A percentile compares a stretch with the other conserved stretches of the same genome.
Evolutionary conservation across 1,139 yeast genomes (phyloP).

Genomic region (Nakaseomyces delphensis): DNA sequence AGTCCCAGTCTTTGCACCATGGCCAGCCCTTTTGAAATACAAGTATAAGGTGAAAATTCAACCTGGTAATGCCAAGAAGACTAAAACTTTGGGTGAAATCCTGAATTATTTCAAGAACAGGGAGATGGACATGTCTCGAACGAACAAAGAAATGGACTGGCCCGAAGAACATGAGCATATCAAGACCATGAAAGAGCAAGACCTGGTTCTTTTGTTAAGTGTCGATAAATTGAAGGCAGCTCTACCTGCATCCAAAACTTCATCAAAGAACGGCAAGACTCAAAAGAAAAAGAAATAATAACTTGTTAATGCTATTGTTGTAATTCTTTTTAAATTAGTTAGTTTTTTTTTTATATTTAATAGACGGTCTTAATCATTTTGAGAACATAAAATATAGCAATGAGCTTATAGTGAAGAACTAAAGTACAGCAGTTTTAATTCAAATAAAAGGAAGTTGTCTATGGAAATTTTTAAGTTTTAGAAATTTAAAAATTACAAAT

Average conservation of each 20-base stretch:
- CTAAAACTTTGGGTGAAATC: conserved; percentile 70
- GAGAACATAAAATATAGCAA: too few relatives aligned
- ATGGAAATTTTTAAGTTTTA: too few relatives aligned
- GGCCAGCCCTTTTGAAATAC: conserved; percentile 66
- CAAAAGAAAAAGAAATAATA: conserved; percentile 4
- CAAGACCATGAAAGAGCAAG: conserved; percentile 48
- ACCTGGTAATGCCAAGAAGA: conserved; percentile 84
- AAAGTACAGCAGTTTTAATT: too few relatives aligned
- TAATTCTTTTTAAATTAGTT: too few relatives aligned
- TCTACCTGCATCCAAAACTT: conserved; percentile 29
- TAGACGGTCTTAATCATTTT: too few relatives aligned
- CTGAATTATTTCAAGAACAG: conserved; percentile 51
- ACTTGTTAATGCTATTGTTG: too few relatives aligned
- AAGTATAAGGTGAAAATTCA: conserved; percentile 79
- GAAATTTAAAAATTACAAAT: too few relatives aligned
- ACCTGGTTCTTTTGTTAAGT: conserved; percentile 43
- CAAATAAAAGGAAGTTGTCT: too few relatives aligned
- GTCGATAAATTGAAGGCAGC: conserved; percentile 42
- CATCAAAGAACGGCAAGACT: conserved; percentile 7
- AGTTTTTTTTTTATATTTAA: too few relatives aligned
- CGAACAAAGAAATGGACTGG: conserved; percentile 61
- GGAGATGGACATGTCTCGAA: conserved; percentile 42
- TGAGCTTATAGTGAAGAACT: too few relatives aligned
- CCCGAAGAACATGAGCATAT: conserved; percentile 55
- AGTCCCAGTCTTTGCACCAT: conserved; percentile 89